phyloP scores from a whole-genome alignment of 2,329 filamentous ascomycete species.

The Sclerotinia nivalis region DNA sequence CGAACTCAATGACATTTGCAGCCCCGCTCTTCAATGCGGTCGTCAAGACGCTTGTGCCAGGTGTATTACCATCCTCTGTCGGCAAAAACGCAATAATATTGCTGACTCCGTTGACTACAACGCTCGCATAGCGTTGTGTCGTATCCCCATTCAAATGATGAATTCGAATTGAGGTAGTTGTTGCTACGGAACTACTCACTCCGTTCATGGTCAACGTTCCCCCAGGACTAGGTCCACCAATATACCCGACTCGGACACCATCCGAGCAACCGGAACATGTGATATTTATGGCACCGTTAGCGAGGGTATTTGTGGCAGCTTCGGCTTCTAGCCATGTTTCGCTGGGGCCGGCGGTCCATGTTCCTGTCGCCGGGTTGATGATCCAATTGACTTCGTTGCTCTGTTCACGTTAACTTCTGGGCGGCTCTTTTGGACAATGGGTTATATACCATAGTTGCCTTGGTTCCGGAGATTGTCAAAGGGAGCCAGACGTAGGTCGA shows the following conservation, averaged over 20 bases:
- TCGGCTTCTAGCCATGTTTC: conserved; percentile 57
- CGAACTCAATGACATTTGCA: conserved; percentile 52
- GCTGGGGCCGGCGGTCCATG: conserved; percentile 47
- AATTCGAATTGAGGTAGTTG: conserved; percentile 54
- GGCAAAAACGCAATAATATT: conserved; percentile 58
- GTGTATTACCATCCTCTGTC: conserved; percentile 47
- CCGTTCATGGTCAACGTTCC: conserved; percentile 51
- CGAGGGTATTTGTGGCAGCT: conserved; percentile 44
- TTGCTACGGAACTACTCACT: conserved; percentile 48
- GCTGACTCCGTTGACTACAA: conserved; percentile 56
- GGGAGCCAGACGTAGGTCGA: conserved; percentile 68
- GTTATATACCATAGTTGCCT: conserved; percentile 46
- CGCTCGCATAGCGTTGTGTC: conserved; percentile 52
- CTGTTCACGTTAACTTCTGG: conserved; percentile 26
- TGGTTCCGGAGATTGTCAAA: conserved; percentile 53
- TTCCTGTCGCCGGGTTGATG: conserved; percentile 47
- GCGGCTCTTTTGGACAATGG: neutral
- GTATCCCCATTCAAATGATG: conserved; percentile 58
- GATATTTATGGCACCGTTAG: conserved; percentile 48
- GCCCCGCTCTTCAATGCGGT: conserved; percentile 49
- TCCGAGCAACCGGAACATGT: conserved; percentile 55
- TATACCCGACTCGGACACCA: conserved; percentile 52
- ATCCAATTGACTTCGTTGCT: conserved; percentile 58
- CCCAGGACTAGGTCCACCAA: conserved; percentile 49
- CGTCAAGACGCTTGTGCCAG: conserved; percentile 50